A percentile compares a stretch with the other conserved stretches of the same genome.
These are phyloP conservation scores for Dipteronia dyeriana DNA, from an alignment of 345 rosid genomes.

Conservation along the genomic window DNA sequence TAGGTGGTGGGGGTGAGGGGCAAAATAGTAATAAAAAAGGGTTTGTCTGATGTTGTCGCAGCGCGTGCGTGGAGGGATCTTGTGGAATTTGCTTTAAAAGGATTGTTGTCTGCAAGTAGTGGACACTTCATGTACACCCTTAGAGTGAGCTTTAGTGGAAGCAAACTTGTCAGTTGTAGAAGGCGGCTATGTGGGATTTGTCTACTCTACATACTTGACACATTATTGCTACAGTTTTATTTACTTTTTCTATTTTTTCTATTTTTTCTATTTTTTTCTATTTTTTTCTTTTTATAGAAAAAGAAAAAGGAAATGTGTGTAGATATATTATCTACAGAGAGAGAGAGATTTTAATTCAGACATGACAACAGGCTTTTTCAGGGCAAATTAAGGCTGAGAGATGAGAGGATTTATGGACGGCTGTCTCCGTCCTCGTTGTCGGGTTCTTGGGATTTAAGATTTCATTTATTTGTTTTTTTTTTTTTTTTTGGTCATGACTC, in stretches of 20 bases:
- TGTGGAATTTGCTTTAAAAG: conserved; percentile 33
- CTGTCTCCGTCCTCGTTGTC: conserved; percentile 35
- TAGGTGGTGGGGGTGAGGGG: conserved; percentile 12
- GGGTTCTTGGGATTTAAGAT: conserved; percentile 16
- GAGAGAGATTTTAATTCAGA: background rate
- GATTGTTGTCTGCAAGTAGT: conserved; percentile 36
- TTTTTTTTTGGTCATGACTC: too few species aligned
- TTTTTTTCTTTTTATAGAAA: background rate
- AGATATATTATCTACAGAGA: background rate
- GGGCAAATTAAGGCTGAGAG: conserved; percentile 18
- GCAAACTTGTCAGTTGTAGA: conserved; percentile 29
- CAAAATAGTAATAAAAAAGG: conserved; percentile 5
- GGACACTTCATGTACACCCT: conserved; percentile 19
- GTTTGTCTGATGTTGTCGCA: conserved; percentile 51
- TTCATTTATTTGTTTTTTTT: too few species aligned
- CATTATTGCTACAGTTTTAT: background rate
- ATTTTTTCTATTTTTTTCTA: too few species aligned
- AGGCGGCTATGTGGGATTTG: conserved; percentile 26
- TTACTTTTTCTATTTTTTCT: background rate
- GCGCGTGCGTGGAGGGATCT: conserved; percentile 36
- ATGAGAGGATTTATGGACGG: conserved; percentile 13
- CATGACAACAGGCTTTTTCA: conserved; percentile 19
- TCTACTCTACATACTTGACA: conserved; percentile 8
- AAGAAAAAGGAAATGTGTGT: too few species aligned
- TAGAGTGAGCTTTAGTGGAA: background rate